These are phyloP conservation scores for Zygoascus biomembranicola DNA, from an alignment of 805 yeast genomes.

Conservation along the genomic window DNA sequence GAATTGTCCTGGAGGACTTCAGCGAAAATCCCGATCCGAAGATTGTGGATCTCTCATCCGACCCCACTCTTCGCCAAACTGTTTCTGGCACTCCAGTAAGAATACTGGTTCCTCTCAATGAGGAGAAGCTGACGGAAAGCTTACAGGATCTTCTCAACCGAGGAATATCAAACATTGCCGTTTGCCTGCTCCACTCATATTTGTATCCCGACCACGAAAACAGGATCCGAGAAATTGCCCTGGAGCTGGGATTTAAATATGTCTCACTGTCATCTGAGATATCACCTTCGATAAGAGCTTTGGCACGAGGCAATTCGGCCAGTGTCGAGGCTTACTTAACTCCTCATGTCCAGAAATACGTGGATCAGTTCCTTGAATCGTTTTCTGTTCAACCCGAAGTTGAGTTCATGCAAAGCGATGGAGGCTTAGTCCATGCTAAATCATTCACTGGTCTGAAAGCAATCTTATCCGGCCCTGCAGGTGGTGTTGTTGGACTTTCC, in stretches of 20 bases:
- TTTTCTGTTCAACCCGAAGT: constrained; percentile 27
- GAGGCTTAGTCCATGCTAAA: constrained; percentile 79
- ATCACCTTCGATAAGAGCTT: constrained; percentile 68
- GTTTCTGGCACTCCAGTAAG: constrained; percentile 60
- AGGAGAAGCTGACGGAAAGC: constrained; percentile 27
- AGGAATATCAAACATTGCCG: constrained; percentile 63
- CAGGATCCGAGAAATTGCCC: constrained; percentile 49
- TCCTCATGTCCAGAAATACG: constrained; percentile 59
- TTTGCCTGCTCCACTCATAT: constrained; percentile 64
- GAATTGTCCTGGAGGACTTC: constrained; percentile 79
- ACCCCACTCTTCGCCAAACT: constrained; percentile 40
- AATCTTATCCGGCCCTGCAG: constrained; percentile 92
- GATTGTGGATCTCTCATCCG: constrained; percentile 21
- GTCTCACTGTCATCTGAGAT: constrained; percentile 59
- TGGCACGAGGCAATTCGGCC: constrained; percentile 67
- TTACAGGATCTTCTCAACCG: constrained; percentile 9
- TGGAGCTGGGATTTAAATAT: constrained; percentile 54
- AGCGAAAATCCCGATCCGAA: constrained; percentile 56
- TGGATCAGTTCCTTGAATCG: constrained; percentile 48
- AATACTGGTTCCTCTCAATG: constrained; percentile 44
- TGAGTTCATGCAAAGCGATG: constrained; percentile 90
- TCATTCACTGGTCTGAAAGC: constrained; percentile 81
- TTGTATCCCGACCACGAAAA: constrained; percentile 63
- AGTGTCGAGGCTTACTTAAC: constrained; percentile 76
- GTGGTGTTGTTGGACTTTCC: constrained; percentile 92